phyloP scores from a whole-genome alignment of 2,329 filamentous ascomycete genomes.

The Phialophora tarda region DNA sequence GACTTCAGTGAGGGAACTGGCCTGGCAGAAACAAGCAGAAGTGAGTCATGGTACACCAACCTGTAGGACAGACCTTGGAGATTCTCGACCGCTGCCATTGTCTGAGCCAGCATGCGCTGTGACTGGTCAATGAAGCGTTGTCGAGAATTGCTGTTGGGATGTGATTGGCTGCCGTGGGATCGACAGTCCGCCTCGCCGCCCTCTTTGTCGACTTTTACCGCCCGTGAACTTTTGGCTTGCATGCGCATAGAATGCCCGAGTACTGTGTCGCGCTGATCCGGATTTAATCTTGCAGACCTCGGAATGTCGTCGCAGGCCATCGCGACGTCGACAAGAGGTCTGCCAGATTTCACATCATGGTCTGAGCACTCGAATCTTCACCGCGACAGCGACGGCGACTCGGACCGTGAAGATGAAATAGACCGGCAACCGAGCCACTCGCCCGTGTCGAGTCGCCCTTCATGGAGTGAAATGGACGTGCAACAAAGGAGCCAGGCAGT shows the following conservation, averaged over 20 bases:
- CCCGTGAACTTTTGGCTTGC: constrained; percentile 21
- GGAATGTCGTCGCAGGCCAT: constrained; percentile 39
- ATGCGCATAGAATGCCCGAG: neutral
- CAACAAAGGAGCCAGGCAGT: constrained; percentile 33
- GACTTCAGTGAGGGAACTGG: neutral
- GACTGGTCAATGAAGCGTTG: neutral
- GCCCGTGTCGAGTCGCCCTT: constrained; percentile 13
- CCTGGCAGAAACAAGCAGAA: constrained; percentile 1
- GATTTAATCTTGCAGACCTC: constrained; percentile 36
- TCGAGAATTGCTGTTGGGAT: constrained; percentile 4
- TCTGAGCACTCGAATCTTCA: constrained; percentile 31
- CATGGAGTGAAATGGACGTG: constrained; percentile 29
- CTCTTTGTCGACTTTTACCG: constrained; percentile 20
- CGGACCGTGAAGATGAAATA: constrained; percentile 25
- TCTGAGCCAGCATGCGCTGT: neutral
- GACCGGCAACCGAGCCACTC: constrained; percentile 11
- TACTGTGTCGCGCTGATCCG: constrained; percentile 20
- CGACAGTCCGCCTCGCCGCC: constrained; percentile 17
- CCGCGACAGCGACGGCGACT: constrained; percentile 16
- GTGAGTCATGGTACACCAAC: constrained; percentile 4
- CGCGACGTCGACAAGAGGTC: constrained; percentile 39
- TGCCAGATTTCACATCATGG: constrained; percentile 38
- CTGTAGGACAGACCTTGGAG: neutral
- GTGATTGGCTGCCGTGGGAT: constrained; percentile 27
- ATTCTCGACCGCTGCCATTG: neutral